Conservation (phyloP, 306 rosid genomes). For the Rosa lucieae region DNA sequence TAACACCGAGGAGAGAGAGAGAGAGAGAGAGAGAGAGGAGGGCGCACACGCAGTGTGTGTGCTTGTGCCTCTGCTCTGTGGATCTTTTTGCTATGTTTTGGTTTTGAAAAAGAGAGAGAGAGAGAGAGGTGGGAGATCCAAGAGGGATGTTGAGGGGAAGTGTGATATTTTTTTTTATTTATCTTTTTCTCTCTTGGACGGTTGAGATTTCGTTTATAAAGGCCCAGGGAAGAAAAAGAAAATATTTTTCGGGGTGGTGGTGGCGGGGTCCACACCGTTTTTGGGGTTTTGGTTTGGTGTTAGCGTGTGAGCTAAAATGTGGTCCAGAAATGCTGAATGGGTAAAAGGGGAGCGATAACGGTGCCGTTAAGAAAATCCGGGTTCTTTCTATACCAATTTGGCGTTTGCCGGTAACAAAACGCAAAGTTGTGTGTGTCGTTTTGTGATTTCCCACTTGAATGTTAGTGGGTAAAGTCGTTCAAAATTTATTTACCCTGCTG, state of each 20-base stretch:
- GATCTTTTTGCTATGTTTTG: slow-evolving; percentile 1
- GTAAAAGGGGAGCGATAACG: slow-evolving; percentile 11
- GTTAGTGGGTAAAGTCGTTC: not conserved
- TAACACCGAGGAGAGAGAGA: not conserved
- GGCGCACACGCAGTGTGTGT: slow-evolving; percentile 4
- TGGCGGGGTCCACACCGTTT: slow-evolving; percentile 17
- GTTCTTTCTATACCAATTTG: not conserved
- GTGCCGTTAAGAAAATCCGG: slow-evolving; percentile 28
- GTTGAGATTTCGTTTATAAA: slow-evolving; percentile 35
- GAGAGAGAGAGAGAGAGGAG: not conserved
- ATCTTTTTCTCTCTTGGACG: slow-evolving; percentile 24
- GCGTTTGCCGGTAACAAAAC: not conserved
- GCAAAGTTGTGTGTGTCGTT: not conserved
- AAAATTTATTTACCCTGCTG: not conserved
- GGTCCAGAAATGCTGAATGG: slow-evolving; percentile 21
- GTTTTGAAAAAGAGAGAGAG: not conserved
- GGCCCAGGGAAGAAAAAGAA: not conserved
- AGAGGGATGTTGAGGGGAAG: slow-evolving; percentile 38
- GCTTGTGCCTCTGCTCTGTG: not conserved
- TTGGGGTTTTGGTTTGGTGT: not conserved
- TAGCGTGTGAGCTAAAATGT: not conserved
- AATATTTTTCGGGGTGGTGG: not conserved
- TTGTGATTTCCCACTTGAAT: not conserved
- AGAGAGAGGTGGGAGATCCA: slow-evolving; percentile 34
- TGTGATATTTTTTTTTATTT: not conserved